A percentile compares a stretch with the other conserved stretches of the same genome.
phyloP scores from a whole-genome alignment of 371 early-diverging fungal species.

The Mucor piriformis region DNA sequence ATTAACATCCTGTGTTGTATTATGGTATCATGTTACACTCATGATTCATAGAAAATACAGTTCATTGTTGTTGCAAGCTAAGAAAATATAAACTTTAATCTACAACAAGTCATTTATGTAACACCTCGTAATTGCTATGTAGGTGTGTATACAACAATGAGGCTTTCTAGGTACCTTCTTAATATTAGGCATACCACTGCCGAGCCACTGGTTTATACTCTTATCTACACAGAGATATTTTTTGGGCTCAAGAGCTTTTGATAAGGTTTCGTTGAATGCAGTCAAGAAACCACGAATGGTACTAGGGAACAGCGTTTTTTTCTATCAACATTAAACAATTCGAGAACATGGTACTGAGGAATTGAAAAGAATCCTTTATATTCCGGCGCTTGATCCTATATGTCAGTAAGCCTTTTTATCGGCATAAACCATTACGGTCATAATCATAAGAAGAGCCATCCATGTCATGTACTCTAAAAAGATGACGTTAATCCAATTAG shows the following conservation, averaged over 20 bases:
- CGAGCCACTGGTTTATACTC: not conserved
- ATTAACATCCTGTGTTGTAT: too few relatives aligned
- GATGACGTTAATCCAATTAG: not conserved
- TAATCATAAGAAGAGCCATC: not conserved
- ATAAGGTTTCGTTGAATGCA: not conserved
- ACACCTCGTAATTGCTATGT: too few relatives aligned
- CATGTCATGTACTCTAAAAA: not conserved
- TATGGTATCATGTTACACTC: too few relatives aligned
- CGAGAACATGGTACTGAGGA: not conserved
- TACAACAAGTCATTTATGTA: too few relatives aligned
- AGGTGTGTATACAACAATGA: too few relatives aligned
- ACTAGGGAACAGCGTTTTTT: not conserved
- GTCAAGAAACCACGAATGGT: not conserved
- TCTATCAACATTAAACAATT: not conserved
- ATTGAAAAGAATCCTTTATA: constrained; percentile 1
- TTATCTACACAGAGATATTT: not conserved
- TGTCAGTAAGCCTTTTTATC: constrained; percentile 4
- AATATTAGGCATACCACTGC: not conserved
- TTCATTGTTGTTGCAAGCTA: too few relatives aligned
- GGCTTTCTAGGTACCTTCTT: not conserved
- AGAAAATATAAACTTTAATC: too few relatives aligned
- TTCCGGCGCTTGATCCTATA: not conserved
- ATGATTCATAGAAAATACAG: too few relatives aligned
- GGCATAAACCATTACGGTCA: constrained; percentile 1
- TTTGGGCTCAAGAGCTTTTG: not conserved